phyloP scores from a whole-genome alignment of 2,329 filamentous ascomycete genomes.

The Lithohypha guttulata region DNA sequence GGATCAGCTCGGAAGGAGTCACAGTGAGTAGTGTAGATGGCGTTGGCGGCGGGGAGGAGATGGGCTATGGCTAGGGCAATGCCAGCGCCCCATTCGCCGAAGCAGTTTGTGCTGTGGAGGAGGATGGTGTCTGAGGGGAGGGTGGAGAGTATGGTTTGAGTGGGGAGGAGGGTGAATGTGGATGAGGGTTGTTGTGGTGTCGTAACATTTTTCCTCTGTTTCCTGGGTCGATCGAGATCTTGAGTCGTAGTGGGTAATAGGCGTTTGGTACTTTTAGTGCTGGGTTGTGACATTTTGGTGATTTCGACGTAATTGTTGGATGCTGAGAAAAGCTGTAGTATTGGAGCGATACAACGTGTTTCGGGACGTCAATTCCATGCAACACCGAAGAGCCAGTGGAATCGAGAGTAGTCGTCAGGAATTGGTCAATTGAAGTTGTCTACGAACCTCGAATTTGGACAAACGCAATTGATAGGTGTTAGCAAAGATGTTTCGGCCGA shows the following conservation, averaged over 20 bases:
- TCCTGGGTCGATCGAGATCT: neutral
- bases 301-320: constrained; percentile 29
- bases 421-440: no score
- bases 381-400: no score
- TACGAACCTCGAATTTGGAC: no score
- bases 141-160: neutral
- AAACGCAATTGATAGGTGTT: no score
- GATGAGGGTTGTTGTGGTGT: neutral
- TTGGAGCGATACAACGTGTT: neutral
- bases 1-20: neutral
- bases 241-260: neutral
- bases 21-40: constrained; percentile 38
- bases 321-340: neutral
- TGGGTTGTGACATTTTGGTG: neutral
- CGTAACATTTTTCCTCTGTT: neutral
- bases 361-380: neutral
- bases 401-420: no score
- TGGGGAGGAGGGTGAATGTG: neutral
- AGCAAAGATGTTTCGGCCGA: no score
- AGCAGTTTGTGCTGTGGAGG: constrained; percentile 46
- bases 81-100: constrained; percentile 48
- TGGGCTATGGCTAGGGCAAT: constrained; percentile 43
- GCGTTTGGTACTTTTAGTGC: neutral
- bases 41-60: constrained; percentile 38
- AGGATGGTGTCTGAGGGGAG: constrained; percentile 36